Evolutionary conservation across 228 moss, liverwort and hornwort species (phyloP), one percentile per base, ranked within the genome.

Genomic region (Sphagnum fallax): DNA sequence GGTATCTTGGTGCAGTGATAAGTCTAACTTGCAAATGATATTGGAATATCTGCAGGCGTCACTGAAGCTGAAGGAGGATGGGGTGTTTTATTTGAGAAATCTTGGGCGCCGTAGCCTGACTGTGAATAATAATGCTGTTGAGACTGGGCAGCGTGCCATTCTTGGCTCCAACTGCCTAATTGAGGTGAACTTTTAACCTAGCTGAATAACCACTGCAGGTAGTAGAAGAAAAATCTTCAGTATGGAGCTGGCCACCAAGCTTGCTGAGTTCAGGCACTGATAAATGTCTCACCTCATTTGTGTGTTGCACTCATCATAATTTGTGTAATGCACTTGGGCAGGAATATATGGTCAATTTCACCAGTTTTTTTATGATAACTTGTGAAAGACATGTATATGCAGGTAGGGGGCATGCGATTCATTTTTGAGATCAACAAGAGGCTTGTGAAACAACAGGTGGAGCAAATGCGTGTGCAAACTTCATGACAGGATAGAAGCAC

Each of bases 331-430:
- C 32, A 32, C 32, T 32, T 32, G 32, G 32, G 32, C 32, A 32
- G 32, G 32, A 32, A 32, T 32, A 32, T 32, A 32, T 1, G 2
- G 32, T 32, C 32, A 32, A 32, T 32, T 32, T 32, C 32, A 32
- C 32, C 32, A 32, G 32, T 2, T 32, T 32, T 32, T 32, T 32
- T 1, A 32, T 32, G 32, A 32, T 32, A 32, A 32, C 32, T 32
- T 32, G 32, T 32, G 32, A 32, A 32, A 32, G 32, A 32, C 32
- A 32, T 12, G 10, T 67, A 50, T 74, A 65, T 79, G 74, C 89
- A 97, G 97, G 93, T 97, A 69, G 97, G 97, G 55, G 91, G 97
- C 8, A 93, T 97, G 91, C 90, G 90, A 70, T 93, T 97, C 65
- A 86, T 97, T 67, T 97, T 97, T 76, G 97, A 97, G 72, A 88